A percentile compares a stretch with the other conserved stretches of the same genome.
Evolutionary conservation across 352 stramenopile species (phyloP).

Genomic region (Hyaloperonospora brassicae): DNA sequence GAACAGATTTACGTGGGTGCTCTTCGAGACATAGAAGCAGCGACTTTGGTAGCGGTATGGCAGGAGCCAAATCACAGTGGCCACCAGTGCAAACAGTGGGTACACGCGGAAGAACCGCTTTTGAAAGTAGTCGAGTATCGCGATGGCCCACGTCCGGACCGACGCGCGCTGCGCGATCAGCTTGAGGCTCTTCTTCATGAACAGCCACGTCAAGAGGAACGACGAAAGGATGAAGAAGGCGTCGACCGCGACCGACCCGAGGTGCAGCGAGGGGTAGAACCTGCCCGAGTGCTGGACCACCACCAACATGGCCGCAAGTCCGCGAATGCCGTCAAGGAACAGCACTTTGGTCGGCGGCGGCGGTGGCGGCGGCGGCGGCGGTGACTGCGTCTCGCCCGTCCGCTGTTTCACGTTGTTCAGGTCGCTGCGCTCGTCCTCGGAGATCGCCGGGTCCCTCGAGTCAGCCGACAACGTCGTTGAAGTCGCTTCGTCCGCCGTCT

Average conservation of each 20-base stretch:
- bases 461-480: no score
- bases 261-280: conserved; percentile 28
- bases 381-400: conserved; percentile 10
- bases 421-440: no score
- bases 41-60: conserved; percentile 20
- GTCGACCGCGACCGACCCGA: conserved; percentile 35
- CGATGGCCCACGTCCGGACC: conserved; percentile 23
- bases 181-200: conserved; percentile 35
- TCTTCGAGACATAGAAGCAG: conserved; percentile 24
- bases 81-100: conserved; percentile 33
- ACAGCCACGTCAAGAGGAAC: conserved; percentile 50
- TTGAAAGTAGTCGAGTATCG: conserved; percentile 36
- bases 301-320: conserved; percentile 27
- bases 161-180: conserved; percentile 22
- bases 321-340: conserved; percentile 33
- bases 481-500: no score
- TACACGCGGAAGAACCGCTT: conserved; percentile 46
- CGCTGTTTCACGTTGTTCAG: no score
- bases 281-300: conserved; percentile 29
- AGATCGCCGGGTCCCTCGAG: no score
- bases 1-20: conserved; percentile 23
- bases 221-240: conserved; percentile 50
- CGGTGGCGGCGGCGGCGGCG: conserved; percentile 6
- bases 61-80: conserved; percentile 27
- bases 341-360: conserved; percentile 22